Evolutionary conservation across 2,329 filamentous ascomycete species (phyloP).

Genomic region (Colletotrichum sp.): DNA sequence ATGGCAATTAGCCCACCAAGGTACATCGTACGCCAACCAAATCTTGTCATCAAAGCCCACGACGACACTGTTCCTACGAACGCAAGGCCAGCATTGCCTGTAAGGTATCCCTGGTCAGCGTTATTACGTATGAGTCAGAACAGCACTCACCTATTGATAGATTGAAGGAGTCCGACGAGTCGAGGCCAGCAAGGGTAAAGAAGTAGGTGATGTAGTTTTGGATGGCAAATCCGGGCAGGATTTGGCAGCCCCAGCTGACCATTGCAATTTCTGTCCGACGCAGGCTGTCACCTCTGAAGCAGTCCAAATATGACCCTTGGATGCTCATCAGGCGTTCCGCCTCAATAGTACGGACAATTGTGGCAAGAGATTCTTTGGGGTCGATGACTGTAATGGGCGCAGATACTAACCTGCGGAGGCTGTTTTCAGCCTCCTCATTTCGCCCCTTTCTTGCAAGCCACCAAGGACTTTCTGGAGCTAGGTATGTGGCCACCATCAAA

Average conservation of each 20-base stretch:
- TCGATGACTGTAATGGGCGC: slow-evolving; percentile 23
- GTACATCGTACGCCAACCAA: slow-evolving; percentile 50
- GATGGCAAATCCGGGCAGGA: slow-evolving; percentile 40
- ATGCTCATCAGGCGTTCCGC: slow-evolving; percentile 45
- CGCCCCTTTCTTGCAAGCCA: slow-evolving; percentile 42
- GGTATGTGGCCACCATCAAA: slow-evolving; percentile 31
- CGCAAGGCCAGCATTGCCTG: neutral
- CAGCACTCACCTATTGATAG: neutral
- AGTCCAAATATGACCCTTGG: slow-evolving; percentile 51
- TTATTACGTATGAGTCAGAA: rapidly evolving
- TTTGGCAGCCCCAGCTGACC: slow-evolving; percentile 42
- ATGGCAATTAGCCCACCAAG: slow-evolving; percentile 44
- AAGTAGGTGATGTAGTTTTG: slow-evolving; percentile 41
- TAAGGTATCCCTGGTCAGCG: neutral
- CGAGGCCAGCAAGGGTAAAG: slow-evolving; percentile 43
- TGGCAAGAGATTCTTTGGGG: neutral
- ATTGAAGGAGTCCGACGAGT: neutral
- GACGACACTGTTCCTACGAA: slow-evolving; percentile 49
- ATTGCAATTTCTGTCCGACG: slow-evolving; percentile 50
- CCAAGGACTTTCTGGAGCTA: slow-evolving; percentile 45
- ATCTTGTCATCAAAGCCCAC: slow-evolving; percentile 46
- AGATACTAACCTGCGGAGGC: slow-evolving; percentile 42
- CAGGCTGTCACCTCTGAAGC: slow-evolving; percentile 40
- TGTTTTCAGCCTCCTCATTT: slow-evolving; percentile 47
- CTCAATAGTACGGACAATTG: neutral